These are phyloP conservation scores for Penicillium crustosum DNA, from an alignment of 2,329 filamentous ascomycete species.

Conservation along the genomic window DNA sequence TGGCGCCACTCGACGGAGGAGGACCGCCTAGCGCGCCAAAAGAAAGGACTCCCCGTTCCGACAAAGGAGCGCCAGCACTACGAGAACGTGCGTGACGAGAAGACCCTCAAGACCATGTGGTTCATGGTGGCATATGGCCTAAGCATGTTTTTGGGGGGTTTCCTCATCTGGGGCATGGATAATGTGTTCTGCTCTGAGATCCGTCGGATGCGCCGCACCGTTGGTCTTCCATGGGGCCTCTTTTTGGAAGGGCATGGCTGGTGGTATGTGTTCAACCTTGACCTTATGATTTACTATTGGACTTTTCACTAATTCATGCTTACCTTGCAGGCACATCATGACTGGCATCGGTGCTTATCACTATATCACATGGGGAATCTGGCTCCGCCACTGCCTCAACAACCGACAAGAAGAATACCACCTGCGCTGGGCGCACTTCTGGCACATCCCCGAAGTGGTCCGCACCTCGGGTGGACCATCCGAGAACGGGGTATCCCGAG, in stretches of 20 bases:
- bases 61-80: constrained; percentile 48
- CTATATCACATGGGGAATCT: constrained; percentile 81
- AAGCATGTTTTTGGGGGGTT: constrained; percentile 70
- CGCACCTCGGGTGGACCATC: constrained; percentile 21
- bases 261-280: constrained; percentile 54
- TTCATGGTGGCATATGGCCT: constrained; percentile 68
- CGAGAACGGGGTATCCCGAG: constrained; percentile 20
- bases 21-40: constrained; percentile 44
- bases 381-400: constrained; percentile 75
- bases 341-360: constrained; percentile 81
- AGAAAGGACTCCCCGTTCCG: constrained; percentile 38
- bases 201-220: constrained; percentile 62
- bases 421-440: constrained; percentile 66
- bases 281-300: not conserved
- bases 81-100: constrained; percentile 56
- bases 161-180: constrained; percentile 75
- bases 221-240: constrained; percentile 78
- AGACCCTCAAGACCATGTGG: constrained; percentile 71
- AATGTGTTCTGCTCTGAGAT: constrained; percentile 71
- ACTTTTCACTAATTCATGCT: constrained; percentile 15
- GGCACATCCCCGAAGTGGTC: constrained; percentile 58
- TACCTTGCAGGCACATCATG: constrained; percentile 65
- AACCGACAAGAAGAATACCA: constrained; percentile 69
- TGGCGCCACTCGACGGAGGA: constrained; percentile 51
- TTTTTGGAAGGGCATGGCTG: constrained; percentile 71